These are phyloP conservation scores for Schizochytrium sp. DNA, from an alignment of 108 stramenopile genomes.

Conservation along the genomic window DNA sequence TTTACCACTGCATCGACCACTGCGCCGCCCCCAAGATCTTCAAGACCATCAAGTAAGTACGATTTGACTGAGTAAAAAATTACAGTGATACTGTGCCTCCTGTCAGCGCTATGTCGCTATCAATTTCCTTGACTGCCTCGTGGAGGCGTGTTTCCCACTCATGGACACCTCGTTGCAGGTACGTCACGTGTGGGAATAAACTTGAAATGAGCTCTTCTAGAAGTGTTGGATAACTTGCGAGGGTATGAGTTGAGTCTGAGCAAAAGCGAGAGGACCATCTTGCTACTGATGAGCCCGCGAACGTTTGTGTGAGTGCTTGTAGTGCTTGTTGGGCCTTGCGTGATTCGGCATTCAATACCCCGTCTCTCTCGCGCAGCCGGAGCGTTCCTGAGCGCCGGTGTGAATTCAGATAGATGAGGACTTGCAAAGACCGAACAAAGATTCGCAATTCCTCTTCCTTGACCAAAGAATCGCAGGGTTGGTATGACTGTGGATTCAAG, in stretches of 20 bases:
- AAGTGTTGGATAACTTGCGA: constrained; percentile 1
- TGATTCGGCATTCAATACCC: not conserved
- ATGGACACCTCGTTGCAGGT: not conserved
- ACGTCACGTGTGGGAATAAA: not conserved
- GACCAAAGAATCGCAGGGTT: not conserved
- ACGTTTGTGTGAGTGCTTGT: not conserved
- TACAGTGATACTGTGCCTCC: constrained; percentile 54
- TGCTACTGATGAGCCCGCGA: not conserved
- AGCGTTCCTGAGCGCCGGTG: constrained; percentile 7
- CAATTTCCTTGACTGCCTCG: not conserved
- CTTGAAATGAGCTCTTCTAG: constrained; percentile 29
- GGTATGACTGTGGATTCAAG: not conserved
- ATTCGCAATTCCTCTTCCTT: not conserved
- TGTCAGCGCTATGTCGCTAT: not conserved
- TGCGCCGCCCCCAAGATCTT: constrained; percentile 91
- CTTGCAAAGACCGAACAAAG: not conserved
- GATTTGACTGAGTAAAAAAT: constrained; percentile 12
- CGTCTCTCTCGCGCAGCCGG: not conserved
- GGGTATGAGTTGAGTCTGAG: not conserved
- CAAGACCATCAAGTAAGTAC: constrained; percentile 81
- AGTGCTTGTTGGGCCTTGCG: constrained; percentile 31
- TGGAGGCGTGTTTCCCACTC: constrained; percentile 12
- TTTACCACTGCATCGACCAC: constrained; percentile 87
- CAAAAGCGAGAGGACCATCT: not conserved
- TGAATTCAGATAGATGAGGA: not conserved